A percentile compares a stretch with the other conserved stretches of the same genome.
Conservation (phyloP, 2,329 filamentous ascomycete species). For the Epichloe uncinata region DNA sequence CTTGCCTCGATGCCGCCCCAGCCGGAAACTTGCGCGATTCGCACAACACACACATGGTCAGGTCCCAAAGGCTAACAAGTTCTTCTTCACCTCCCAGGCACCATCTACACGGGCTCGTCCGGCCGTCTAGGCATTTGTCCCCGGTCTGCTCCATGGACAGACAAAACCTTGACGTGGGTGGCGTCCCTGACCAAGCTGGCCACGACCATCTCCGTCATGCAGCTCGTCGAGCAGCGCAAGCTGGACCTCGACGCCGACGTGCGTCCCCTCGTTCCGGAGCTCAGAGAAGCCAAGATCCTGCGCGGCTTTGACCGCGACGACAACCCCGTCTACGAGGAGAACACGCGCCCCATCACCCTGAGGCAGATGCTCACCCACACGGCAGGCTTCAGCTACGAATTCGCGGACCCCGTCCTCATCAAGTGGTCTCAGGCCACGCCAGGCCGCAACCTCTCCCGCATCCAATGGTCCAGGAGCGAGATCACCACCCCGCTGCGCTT, state of each 20-base stretch:
- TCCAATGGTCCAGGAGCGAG: slow-evolving; percentile 21
- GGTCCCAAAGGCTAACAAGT: too few species aligned
- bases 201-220: slow-evolving; percentile 24
- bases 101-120: slow-evolving; percentile 22
- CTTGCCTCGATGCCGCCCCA: background rate
- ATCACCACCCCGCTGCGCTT: slow-evolving; percentile 32
- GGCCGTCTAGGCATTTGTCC: slow-evolving; percentile 21
- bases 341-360: slow-evolving; percentile 24
- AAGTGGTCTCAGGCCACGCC: slow-evolving; percentile 24
- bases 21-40: too few species aligned
- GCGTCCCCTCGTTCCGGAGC: slow-evolving; percentile 20
- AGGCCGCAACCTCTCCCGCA: slow-evolving; percentile 19
- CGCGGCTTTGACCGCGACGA: slow-evolving; percentile 22
- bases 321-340: slow-evolving; percentile 24
- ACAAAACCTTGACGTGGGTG: slow-evolving; percentile 22
- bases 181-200: slow-evolving; percentile 33
- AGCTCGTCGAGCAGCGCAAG: slow-evolving; percentile 23
- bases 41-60: background rate
- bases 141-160: slow-evolving; percentile 17
- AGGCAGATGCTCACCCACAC: slow-evolving; percentile 36
- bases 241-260: slow-evolving; percentile 25
- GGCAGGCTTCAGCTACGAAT: slow-evolving; percentile 31
- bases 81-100: slow-evolving; percentile 10
- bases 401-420: slow-evolving; percentile 23
- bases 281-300: slow-evolving; percentile 22